Conservation (phyloP, 768 basidiomycete species). For the Amanita pseudoporphyria region DNA sequence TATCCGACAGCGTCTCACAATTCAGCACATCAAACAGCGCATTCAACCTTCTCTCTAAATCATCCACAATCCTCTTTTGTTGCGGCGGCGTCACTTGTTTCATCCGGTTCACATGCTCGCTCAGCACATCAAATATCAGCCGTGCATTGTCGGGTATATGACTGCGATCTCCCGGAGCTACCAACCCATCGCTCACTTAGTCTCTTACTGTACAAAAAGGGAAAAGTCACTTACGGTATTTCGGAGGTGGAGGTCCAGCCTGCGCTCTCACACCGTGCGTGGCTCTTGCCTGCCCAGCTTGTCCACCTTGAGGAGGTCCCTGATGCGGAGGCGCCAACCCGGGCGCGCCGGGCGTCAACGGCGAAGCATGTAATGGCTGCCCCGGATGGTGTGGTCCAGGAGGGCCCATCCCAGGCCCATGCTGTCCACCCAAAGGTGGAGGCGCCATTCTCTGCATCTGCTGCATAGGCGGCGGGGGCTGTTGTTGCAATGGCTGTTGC, state of each 20-base stretch:
- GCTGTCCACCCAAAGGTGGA: slow-evolving; percentile 13
- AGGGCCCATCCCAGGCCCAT: slow-evolving; percentile 14
- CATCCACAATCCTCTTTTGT: slow-evolving; percentile 78
- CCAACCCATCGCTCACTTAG: slow-evolving; percentile 10
- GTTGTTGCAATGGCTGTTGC: too few species aligned
- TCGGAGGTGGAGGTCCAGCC: slow-evolving; percentile 12
- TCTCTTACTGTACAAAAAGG: background rate
- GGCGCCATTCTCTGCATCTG: slow-evolving; percentile 3
- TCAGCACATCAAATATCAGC: slow-evolving; percentile 60
- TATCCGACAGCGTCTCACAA: slow-evolving; percentile 67
- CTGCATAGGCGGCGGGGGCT: slow-evolving; percentile 8
- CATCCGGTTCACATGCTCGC: slow-evolving; percentile 50
- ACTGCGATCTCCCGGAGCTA: slow-evolving; percentile 85
- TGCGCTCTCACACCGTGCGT: slow-evolving; percentile 12
- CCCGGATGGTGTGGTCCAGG: slow-evolving; percentile 14
- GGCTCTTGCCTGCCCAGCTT: background rate
- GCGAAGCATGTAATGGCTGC: slow-evolving; percentile 11
- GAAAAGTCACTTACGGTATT: slow-evolving; percentile 23
- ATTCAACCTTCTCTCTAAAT: slow-evolving; percentile 80
- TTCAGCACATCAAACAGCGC: slow-evolving; percentile 88
- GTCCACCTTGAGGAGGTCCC: slow-evolving; percentile 8
- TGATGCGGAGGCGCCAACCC: slow-evolving; percentile 6
- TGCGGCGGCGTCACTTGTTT: slow-evolving; percentile 74
- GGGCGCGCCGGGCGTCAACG: background rate
- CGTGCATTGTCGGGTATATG: slow-evolving; percentile 72